A percentile compares a stretch with the other conserved stretches of the same genome.
Conservation (phyloP, 1,284 basidiomycete genomes). For the Athelia sp. region DNA sequence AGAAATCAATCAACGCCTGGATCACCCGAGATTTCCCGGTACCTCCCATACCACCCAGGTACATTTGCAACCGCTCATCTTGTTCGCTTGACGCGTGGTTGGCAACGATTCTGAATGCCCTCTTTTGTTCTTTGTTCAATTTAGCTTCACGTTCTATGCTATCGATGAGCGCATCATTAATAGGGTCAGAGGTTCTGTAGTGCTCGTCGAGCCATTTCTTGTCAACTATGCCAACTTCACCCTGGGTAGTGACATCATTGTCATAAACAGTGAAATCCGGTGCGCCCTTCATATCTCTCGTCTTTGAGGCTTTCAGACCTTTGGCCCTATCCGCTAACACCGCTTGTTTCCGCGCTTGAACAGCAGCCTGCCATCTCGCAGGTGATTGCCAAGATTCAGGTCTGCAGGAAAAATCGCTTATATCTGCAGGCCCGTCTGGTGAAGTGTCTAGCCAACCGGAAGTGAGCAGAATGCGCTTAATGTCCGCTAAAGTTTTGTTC, state of each 20-base stretch:
- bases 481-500: too few relatives aligned
- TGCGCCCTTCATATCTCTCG: not conserved
- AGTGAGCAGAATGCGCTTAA: too few relatives aligned
- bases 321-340: not conserved
- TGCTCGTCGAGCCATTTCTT: not conserved
- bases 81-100: conserved; percentile 17
- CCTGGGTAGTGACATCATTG: too few relatives aligned
- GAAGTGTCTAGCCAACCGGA: too few relatives aligned
- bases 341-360: not conserved
- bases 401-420: too few relatives aligned
- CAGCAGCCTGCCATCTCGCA: not conserved
- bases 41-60: conserved; percentile 31
- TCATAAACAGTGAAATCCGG: too few relatives aligned
- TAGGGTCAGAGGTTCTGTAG: not conserved
- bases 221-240: not conserved
- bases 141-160: conserved; percentile 1
- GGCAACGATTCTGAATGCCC: conserved; percentile 27
- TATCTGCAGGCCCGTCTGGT: too few relatives aligned
- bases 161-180: not conserved
- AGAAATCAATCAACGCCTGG: conserved; percentile 20
- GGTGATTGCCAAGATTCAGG: too few relatives aligned
- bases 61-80: conserved; percentile 25
- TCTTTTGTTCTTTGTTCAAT: conserved; percentile 26
- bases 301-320: not conserved
- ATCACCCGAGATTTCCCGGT: conserved; percentile 34